Conservation (phyloP, 2,329 filamentous ascomycete genomes). For the Phoma sp. region DNA sequence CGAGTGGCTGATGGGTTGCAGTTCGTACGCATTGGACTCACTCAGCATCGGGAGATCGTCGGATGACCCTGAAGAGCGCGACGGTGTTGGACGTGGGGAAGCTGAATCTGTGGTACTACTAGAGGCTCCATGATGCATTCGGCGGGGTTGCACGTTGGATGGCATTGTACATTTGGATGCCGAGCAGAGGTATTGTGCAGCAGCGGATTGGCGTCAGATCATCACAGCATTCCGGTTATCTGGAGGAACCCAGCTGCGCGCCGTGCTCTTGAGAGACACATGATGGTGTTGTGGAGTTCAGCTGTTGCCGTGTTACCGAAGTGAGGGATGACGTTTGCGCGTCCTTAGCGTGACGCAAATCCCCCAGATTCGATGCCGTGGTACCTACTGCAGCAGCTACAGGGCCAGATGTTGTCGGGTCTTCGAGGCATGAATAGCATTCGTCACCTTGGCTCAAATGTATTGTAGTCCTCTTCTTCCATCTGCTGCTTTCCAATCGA, state of each 20-base stretch:
- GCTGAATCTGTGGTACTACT: conserved; percentile 32
- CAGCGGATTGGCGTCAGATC: not conserved
- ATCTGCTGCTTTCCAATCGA: too few species aligned
- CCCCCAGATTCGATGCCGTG: conserved; percentile 13
- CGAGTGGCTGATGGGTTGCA: conserved; percentile 28
- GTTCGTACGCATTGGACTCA: conserved; percentile 33
- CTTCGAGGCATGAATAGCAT: too few species aligned
- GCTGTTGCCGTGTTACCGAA: conserved; percentile 12
- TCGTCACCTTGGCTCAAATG: too few species aligned
- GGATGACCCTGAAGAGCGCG: conserved; percentile 25
- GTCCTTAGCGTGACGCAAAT: conserved; percentile 2
- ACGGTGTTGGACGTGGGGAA: conserved; percentile 29
- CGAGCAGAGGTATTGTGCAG: not conserved
- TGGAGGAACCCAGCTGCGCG: not conserved
- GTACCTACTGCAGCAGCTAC: too few species aligned
- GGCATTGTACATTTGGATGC: conserved; percentile 12
- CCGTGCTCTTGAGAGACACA: not conserved
- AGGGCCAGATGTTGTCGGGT: too few species aligned
- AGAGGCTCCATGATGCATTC: conserved; percentile 17
- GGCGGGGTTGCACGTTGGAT: conserved; percentile 17
- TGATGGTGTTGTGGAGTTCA: conserved; percentile 8
- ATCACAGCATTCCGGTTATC: not conserved
- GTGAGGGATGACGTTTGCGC: conserved; percentile 15
- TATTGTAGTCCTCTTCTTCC: too few species aligned
- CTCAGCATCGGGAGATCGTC: conserved; percentile 15